phyloP scores from a whole-genome alignment of 2,329 filamentous ascomycete species.

The Metarhizium humberi region DNA sequence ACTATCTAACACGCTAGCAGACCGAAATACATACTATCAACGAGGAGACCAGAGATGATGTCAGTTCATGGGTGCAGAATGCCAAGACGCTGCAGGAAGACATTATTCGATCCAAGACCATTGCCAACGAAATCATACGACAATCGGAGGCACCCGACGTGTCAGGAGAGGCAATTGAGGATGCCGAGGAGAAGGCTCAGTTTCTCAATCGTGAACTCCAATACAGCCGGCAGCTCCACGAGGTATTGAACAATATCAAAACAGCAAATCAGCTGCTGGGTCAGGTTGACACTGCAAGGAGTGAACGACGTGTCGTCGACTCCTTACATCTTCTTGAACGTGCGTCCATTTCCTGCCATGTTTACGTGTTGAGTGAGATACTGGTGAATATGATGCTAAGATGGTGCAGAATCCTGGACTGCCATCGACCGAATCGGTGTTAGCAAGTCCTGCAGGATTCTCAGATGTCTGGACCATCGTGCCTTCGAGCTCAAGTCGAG shows the following conservation, averaged over 20 bases:
- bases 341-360: conserved; percentile 21
- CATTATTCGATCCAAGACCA: conserved; percentile 68
- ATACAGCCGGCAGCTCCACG: conserved; percentile 48
- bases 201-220: conserved; percentile 49
- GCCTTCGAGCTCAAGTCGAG: conserved; percentile 56
- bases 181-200: conserved; percentile 44
- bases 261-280: conserved; percentile 52
- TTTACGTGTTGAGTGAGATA: background rate
- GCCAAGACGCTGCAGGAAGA: conserved; percentile 79
- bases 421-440: conserved; percentile 51
- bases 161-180: conserved; percentile 41
- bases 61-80: conserved; percentile 78
- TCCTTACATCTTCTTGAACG: conserved; percentile 48
- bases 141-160: conserved; percentile 58
- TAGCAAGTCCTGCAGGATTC: conserved; percentile 51
- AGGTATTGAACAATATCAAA: conserved; percentile 41
- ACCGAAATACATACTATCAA: conserved; percentile 67
- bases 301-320: conserved; percentile 46
- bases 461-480: conserved; percentile 56
- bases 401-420: conserved; percentile 39
- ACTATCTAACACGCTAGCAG: conserved; percentile 12
- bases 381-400: conserved; percentile 9
- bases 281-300: conserved; percentile 47
- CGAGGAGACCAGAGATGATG: conserved; percentile 65
- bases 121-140: conserved; percentile 72